Base-by-base conservation (phyloP, 2,329 filamentous ascomycete species). In the Simplicillium aogashimaense region DNA sequence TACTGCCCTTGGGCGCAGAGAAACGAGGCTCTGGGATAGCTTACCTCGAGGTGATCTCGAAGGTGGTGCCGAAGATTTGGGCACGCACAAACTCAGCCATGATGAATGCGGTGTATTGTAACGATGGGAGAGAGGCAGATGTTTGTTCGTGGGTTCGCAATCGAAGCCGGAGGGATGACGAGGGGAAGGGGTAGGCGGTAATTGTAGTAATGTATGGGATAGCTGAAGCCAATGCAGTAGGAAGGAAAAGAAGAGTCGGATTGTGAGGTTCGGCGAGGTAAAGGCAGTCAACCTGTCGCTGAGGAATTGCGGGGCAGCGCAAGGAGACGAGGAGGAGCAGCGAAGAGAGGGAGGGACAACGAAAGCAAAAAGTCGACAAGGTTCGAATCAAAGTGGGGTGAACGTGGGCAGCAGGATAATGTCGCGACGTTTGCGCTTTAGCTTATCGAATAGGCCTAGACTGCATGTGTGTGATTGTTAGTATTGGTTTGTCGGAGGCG, bases 41-140 rank as follows among this genome's bases (percentile, higher is more conserved):
- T 43, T 78, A 95, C 88, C 92, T 85, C 67, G 89, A 95, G 54
- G 92, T 98, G 69, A 97, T 97, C 78, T 98, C 92, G 62, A 98
- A 98, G 54, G 92, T 97, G 47, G 92, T 98, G 63, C 92, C 92
- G 61, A 98, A 98, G 65, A 98, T 97, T 76, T 97, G 90, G 61
- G 90, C 89, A 68, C 92, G 86, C 60, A 98, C 87, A 67, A 98
- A 98, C 76, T 98, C 92, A 64, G 92, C 92, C 92, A 98, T 97
- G 63, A 60, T 81, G 77, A 61, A 52, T 46, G 46, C 39, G 38
- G 34, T 25, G 20, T 25, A 9, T 9, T 25, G 20, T 25, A 9
- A 9, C 28, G 45, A 35, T 45, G 40, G 39, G 32, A 37, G 41
- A 38, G 40, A 42, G 41, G 38, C 30, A 41, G 9, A 9, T 25